These are phyloP conservation scores for Cladosporium sp. DNA, from an alignment of 2,329 filamentous ascomycete genomes.

Conservation along the genomic window DNA sequence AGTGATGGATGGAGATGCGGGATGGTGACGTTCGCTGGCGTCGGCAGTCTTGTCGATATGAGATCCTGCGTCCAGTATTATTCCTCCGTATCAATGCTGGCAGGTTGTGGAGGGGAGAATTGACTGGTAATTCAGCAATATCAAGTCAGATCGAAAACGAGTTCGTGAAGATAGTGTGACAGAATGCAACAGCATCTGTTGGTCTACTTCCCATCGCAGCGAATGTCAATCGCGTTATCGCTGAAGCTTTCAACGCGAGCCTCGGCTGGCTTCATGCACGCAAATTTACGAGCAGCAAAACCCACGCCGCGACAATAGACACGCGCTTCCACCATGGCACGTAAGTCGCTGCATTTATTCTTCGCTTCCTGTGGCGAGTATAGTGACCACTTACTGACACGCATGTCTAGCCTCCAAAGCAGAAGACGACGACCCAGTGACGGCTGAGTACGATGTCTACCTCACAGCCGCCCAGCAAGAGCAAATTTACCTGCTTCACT, in stretches of 20 bases:
- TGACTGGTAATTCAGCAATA: background rate
- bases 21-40: conserved; percentile 10
- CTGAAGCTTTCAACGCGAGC: conserved; percentile 8
- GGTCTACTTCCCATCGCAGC: background rate
- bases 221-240: conserved; percentile 1
- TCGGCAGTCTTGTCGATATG: background rate
- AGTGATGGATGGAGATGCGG: background rate
- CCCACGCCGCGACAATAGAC: background rate
- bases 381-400: background rate
- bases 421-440: conserved; percentile 42
- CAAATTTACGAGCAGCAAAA: conserved; percentile 7
- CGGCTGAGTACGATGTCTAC: conserved; percentile 71
- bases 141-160: background rate
- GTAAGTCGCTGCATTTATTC: background rate
- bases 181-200: no score
- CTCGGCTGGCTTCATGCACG: background rate
- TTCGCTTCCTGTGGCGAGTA: background rate
- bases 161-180: no score
- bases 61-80: background rate
- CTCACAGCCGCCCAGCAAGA: conserved; percentile 68
- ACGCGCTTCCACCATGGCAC: background rate
- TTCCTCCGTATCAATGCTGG: no score
- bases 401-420: conserved; percentile 11
- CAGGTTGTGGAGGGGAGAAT: no score
- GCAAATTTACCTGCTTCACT: conserved; percentile 73